These are phyloP conservation scores for Pythium myriotylum DNA, from an alignment of 352 stramenopile species.

Conservation along the genomic window DNA sequence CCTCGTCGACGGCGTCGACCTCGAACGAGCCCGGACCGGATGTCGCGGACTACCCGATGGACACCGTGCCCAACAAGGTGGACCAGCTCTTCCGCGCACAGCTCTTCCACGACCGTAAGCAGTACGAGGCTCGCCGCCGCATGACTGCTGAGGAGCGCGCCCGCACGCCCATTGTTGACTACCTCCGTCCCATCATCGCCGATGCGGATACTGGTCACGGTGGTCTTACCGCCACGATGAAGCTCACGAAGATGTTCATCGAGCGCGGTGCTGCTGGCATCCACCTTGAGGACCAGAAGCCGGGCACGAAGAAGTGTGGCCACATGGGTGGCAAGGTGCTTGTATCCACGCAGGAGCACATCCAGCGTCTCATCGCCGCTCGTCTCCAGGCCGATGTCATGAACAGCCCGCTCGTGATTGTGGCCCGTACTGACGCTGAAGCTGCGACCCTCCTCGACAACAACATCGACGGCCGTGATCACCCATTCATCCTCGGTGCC, in stretches of 20 bases:
- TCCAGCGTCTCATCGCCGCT: constrained; percentile 95
- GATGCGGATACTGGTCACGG: constrained; percentile 98
- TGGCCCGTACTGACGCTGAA: constrained; percentile 97
- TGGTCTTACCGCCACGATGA: constrained; percentile 97
- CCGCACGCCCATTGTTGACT: constrained; percentile 91
- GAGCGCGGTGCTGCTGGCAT: constrained; percentile 97
- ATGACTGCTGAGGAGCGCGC: constrained; percentile 81
- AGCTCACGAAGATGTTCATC: constrained; percentile 98
- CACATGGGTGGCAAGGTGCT: constrained; percentile 99
- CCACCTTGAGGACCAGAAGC: constrained; percentile 99
- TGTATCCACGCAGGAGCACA: constrained; percentile 97
- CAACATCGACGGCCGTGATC: constrained; percentile 97
- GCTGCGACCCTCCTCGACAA: constrained; percentile 97
- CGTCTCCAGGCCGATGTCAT: constrained; percentile 97
- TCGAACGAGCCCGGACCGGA: constrained; percentile 97
- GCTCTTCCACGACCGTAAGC: constrained; percentile 97
- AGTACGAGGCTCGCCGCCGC: constrained; percentile 92
- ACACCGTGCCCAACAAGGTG: constrained; percentile 98
- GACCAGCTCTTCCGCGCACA: constrained; percentile 98
- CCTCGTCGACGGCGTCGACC: constrained; percentile 92
- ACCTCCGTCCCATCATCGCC: constrained; percentile 95
- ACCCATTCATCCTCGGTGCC: constrained; percentile 97
- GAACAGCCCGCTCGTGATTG: constrained; percentile 93
- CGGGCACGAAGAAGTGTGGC: constrained; percentile 99
- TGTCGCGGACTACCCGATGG: constrained; percentile 98